Base-by-base conservation (phyloP, 495 filamentous ascomycete species). In the Geopyxis carbonaria region DNA sequence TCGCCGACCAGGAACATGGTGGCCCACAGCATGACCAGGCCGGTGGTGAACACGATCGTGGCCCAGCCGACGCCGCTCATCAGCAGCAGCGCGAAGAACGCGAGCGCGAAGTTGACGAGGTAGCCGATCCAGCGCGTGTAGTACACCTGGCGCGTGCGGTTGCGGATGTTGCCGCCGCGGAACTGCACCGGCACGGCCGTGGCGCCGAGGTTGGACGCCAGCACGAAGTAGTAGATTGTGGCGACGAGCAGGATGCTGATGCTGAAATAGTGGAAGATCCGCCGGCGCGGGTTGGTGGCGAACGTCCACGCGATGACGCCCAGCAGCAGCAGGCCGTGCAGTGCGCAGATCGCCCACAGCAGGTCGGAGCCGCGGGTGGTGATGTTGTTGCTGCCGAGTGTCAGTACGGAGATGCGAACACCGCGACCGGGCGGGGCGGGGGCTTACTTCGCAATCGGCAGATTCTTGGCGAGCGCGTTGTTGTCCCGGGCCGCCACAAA, bases 201-300 rank as follows among this genome's bases (percentile, higher is more conserved):
- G 57, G 68, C 75, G 34, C 78, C 78, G 0, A 83, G 59, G 50
- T 79, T 71, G 4, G 73, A 71, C 28, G 64, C 75, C 66, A 79
- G 75, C 46, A 68, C 64, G 56, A 73, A 83, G 51, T 81, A 80
- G 22, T 75, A 65, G 43, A 78, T 69, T 16, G 69, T 59, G 5
- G 73, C 70, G 13, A 79, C 68, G 32, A 75, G 56, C 11, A 74
- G 68, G 45, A 73, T 64, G 8, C 60, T 57, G 19, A 70, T 68
- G 3, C 69, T 69, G 50, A 80, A 69, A 56, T 80, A 78, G 59
- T 81, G 75, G 59, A 80, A 80, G 43, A 79, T 50, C 11, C 78
- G 68, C 14, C 74, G 61, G 19, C 53, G 53, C 27, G 67, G 67
- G 9, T 62, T 64, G 33, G 66, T 68, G 2, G 48, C 59, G 43